Base-by-base conservation (phyloP, 306 rosid genomes). In the Canavalia ensiformis region DNA sequence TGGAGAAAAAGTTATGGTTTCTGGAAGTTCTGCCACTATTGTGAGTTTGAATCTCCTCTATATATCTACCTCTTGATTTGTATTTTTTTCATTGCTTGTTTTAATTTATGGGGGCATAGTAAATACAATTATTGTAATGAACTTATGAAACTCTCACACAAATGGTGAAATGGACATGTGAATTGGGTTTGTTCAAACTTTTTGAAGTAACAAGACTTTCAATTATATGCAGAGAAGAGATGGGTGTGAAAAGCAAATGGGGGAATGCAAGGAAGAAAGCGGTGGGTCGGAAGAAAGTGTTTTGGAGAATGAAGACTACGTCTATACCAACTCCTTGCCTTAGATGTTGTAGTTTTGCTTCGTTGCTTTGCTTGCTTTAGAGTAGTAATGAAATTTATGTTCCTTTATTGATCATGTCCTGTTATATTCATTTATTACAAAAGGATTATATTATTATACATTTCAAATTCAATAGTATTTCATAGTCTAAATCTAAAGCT, bases 281-380 rank as follows among this genome's bases (percentile, higher is more conserved):
- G 86, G 64, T 74, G 82, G 79, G 34, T 64, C 76, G 47, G 81
- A 81, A 77, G 86, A 72, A 41, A 77, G 74, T 66, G 84, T 80
- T 68, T 81, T 86, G 6, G 89, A 88, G 87, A 72, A 86, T 86
- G 93, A 88, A 83, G 96, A 89, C 50, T 89, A 89, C 55, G 87
- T 91, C 85, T 88, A 87, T 82, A 86, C 90, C 78, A 90, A 89
- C 78, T 89, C 93, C 80, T 64, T 89, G 46, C 91, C 96, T 85
- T 86, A 81, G 58, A 5, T 52, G 31, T 42, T 34, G 28, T 29
- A 55, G 5, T 58, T 80, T 55, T 35, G 39, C 30, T 56, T 58
- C 45, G 7, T 49, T 29, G 69, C 51, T 12, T 65, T 45, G 5
- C 45, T 31, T 65, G 25, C 11, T 13, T 6, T 18, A 18, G 25